These are phyloP conservation scores for Solanum gracilifrons DNA, from an alignment of 257 asterid species.

Conservation along the genomic window DNA sequence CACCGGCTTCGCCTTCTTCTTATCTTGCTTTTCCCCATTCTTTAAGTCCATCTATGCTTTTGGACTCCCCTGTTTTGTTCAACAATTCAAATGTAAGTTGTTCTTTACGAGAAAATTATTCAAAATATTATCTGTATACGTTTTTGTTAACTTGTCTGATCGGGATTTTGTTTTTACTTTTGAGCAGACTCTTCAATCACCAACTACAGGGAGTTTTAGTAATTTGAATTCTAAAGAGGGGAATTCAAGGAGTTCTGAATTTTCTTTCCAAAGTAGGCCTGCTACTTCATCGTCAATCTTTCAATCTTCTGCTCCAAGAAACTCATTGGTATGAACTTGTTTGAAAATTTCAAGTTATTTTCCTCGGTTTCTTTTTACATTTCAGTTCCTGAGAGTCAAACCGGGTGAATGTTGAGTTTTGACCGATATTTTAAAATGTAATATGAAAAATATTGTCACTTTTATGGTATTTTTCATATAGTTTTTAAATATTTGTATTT, in stretches of 20 bases:
- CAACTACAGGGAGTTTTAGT: conserved; percentile 48
- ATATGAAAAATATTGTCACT: no score
- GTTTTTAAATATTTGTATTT: background rate
- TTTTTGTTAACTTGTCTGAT: background rate
- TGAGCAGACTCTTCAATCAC: conserved; percentile 54
- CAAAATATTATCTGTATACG: background rate
- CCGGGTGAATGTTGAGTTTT: no score
- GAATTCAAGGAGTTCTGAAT: conserved; percentile 28
- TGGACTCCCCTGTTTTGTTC: conserved; percentile 74
- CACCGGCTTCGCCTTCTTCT: conserved; percentile 70
- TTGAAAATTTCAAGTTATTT: background rate
- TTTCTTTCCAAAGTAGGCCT: conserved; percentile 41
- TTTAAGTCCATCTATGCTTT: conserved; percentile 63
- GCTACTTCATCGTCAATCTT: conserved; percentile 27
- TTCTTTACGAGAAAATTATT: background rate
- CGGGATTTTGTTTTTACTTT: background rate
- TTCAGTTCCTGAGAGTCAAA: no score
- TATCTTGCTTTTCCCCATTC: conserved; percentile 47
- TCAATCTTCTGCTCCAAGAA: conserved; percentile 20
- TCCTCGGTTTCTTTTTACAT: no score
- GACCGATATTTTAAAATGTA: no score
- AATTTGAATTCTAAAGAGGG: conserved; percentile 25
- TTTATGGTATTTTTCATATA: background rate
- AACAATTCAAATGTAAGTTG: conserved; percentile 50
- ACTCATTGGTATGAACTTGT: conserved; percentile 14